These are phyloP conservation scores for Juglanconis sp. DNA, from an alignment of 2,329 filamentous ascomycete genomes.

Conservation along the genomic window DNA sequence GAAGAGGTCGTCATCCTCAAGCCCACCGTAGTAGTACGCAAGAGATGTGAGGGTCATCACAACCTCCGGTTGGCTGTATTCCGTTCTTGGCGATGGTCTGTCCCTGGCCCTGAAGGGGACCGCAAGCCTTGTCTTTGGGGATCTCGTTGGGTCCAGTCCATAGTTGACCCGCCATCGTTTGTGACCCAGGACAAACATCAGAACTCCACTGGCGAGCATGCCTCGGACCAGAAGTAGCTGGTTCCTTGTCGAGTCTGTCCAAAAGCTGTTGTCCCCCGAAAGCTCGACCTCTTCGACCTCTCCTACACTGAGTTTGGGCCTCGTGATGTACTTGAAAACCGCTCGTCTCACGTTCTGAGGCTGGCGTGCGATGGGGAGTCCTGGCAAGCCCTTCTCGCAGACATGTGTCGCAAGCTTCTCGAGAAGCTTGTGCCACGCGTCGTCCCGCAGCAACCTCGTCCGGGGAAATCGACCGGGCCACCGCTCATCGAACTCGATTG, in stretches of 20 bases:
- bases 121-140: constrained; percentile 43
- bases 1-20: constrained; percentile 48
- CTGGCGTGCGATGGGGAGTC: too few relatives aligned
- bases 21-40: constrained; percentile 55
- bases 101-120: constrained; percentile 62
- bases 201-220: constrained; percentile 52
- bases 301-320: constrained; percentile 23
- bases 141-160: constrained; percentile 45
- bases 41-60: constrained; percentile 55
- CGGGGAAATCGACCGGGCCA: too few relatives aligned
- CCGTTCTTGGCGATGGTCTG: constrained; percentile 49
- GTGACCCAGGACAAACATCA: constrained; percentile 49
- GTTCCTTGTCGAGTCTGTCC: constrained; percentile 29
- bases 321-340: constrained; percentile 36
- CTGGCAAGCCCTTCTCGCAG: too few relatives aligned
- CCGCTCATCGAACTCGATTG: too few relatives aligned
- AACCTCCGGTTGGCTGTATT: constrained; percentile 62
- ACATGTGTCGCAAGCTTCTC: too few relatives aligned
- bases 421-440: too few relatives aligned
- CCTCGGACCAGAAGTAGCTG: constrained; percentile 50
- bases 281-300: constrained; percentile 36
- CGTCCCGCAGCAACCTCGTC: too few relatives aligned
- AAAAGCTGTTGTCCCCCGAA: constrained; percentile 29
- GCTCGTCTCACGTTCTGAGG: too few relatives aligned
- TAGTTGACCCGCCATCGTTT: constrained; percentile 68